phyloP scores from a whole-genome alignment of 129 eudicot species.

The Flaveria ramosissima region DNA sequence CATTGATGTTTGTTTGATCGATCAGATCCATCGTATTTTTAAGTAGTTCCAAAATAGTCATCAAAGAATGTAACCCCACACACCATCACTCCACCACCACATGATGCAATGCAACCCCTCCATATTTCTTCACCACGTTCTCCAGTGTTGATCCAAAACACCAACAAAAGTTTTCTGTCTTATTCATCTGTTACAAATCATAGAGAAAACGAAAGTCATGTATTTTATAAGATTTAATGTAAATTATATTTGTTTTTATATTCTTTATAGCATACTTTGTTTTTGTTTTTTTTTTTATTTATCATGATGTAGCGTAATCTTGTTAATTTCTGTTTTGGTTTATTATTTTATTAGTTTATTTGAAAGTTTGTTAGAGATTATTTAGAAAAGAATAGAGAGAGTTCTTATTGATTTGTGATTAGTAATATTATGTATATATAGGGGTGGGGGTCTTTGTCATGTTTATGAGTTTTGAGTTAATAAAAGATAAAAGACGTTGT shows the following conservation, averaged over 20 bases:
- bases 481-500: no score
- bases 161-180: neutral
- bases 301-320: neutral
- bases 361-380: no score
- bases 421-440: no score
- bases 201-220: no score
- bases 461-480: no score
- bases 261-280: neutral
- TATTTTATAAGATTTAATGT: neutral
- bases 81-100: neutral
- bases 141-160: neutral
- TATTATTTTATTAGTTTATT: no score
- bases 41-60: slow-evolving; percentile 23
- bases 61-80: slow-evolving; percentile 11
- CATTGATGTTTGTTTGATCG: slow-evolving; percentile 5
- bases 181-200: neutral
- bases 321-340: no score
- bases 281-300: neutral
- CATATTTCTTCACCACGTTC: neutral
- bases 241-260: neutral
- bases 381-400: no score
- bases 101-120: neutral
- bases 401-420: no score
- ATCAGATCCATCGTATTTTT: slow-evolving; percentile 16
- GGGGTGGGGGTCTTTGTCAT: no score